Conservation (phyloP, 2,329 filamentous ascomycete genomes). For the Sporothrix euskadiensis region DNA sequence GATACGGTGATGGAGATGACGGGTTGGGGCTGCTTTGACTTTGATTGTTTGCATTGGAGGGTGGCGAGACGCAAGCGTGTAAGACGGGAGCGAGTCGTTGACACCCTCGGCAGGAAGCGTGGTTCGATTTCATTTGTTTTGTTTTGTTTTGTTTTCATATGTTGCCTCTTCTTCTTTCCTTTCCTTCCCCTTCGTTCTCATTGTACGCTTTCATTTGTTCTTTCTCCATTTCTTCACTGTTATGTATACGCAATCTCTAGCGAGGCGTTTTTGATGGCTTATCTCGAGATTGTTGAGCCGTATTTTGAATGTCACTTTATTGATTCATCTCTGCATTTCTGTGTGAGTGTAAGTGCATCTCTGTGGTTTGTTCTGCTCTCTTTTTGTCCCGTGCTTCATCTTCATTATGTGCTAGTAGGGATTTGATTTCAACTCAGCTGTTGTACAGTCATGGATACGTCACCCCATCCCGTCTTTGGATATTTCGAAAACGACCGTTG, state of each 20-base stretch:
- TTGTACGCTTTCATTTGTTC: neutral
- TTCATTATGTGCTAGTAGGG: neutral
- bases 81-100: neutral
- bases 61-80: neutral
- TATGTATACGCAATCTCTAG: neutral
- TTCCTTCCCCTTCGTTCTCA: neutral
- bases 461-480: neutral
- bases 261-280: constrained; percentile 20
- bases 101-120: neutral
- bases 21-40: neutral
- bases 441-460: neutral
- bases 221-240: neutral
- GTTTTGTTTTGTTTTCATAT: neutral
- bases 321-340: neutral
- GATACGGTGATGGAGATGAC: neutral
- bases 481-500: too few species aligned
- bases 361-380: neutral
- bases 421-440: neutral
- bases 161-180: neutral
- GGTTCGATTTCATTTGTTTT: neutral
- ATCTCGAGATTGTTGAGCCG: constrained; percentile 16
- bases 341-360: neutral
- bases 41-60: neutral
- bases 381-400: neutral
- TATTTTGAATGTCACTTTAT: neutral